Evolutionary conservation across 2,329 filamentous ascomycete species (phyloP), one percentile per base, ranked within the genome.

Genomic region (Verticillium longisporum): DNA sequence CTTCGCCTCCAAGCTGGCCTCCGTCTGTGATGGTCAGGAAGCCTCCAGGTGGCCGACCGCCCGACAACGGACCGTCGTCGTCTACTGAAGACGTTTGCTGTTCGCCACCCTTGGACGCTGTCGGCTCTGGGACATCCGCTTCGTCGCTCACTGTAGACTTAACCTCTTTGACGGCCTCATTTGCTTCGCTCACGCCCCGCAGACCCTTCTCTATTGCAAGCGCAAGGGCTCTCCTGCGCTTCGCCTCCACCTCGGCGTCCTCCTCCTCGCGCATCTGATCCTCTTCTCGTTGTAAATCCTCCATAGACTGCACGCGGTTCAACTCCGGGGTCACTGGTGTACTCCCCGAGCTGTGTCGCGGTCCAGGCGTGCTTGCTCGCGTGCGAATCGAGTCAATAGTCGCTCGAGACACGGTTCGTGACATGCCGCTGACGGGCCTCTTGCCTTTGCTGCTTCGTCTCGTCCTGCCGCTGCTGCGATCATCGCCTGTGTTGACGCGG

Each of bases 401-500:
- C n/a, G 81, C 83, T 61, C 82, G 76, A n/a, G 85, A 87, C 0
- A 82, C 75, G 10, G 82, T 86, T 61, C 84, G 78, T 7, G 82
- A 80, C 36, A 78, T 68, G 61, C 68, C 60, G 63, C 75, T 67
- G 10, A 73, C 77, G 33, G 77, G 79, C 54, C 79, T 75, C 69
- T 87, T 87, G 1, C 84, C 84, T 65, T 86, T 87, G 66, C 82
- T 87, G 64, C 81, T 84, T 63, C 76, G 75, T 56, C 82, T 85
- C n/a, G 70, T 71, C 57, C 63, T 70, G 34, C 71, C 72, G 68
- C 89, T 92, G 66, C 88, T 88, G 55, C 84, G 83, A 68, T 92
- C 89, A 61, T 95, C 92, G 37, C 37, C 38, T 15, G 38, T 45
- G 15, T 82, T 83, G 66, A 89, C 86, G 59, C 89, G 85, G 63